Conservation (phyloP, 495 filamentous ascomycete species). For the Tetracladium setigerum region DNA sequence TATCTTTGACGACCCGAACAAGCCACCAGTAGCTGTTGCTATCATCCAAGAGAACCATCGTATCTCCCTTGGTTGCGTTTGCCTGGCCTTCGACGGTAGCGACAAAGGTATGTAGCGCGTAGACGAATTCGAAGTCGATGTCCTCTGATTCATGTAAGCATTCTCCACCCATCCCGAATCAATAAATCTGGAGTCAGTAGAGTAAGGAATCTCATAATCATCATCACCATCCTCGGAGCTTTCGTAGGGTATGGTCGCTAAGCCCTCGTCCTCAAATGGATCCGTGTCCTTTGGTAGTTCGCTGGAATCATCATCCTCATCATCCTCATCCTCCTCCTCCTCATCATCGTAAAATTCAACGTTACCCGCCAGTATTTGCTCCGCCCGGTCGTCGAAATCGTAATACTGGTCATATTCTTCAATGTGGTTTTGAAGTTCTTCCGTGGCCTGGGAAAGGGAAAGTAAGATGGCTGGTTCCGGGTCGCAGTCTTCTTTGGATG, state of each 20-base stretch:
- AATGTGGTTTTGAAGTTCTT: background rate
- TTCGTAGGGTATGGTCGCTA: slow-evolving; percentile 17
- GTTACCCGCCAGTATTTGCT: slow-evolving; percentile 22
- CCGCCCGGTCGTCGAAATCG: slow-evolving; percentile 1
- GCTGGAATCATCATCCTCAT: slow-evolving; percentile 27
- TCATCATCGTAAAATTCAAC: slow-evolving; percentile 27
- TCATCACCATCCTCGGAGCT: slow-evolving; percentile 27
- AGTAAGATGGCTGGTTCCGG: too few species aligned
- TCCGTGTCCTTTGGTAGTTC: background rate
- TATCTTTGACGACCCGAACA: slow-evolving; percentile 92
- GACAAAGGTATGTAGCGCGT: slow-evolving; percentile 94
- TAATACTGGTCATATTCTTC: slow-evolving; percentile 9
- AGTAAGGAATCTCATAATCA: slow-evolving; percentile 44
- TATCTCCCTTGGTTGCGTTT: slow-evolving; percentile 96
- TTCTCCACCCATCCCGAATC: slow-evolving; percentile 64
- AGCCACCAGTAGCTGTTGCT: slow-evolving; percentile 99
- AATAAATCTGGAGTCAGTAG: slow-evolving; percentile 47
- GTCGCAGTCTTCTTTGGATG: too few species aligned
- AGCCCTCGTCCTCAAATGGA: background rate
- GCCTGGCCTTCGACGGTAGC: slow-evolving; percentile 97
- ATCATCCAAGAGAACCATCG: slow-evolving; percentile 99
- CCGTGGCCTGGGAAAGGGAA: too few species aligned
- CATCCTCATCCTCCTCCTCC: too few species aligned
- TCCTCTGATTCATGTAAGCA: slow-evolving; percentile 86
- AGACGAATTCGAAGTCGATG: slow-evolving; percentile 99